A percentile compares a stretch with the other conserved stretches of the same genome.
phyloP scores from a whole-genome alignment of 306 rosid species.

The Herpetospermum pedunculosum region DNA sequence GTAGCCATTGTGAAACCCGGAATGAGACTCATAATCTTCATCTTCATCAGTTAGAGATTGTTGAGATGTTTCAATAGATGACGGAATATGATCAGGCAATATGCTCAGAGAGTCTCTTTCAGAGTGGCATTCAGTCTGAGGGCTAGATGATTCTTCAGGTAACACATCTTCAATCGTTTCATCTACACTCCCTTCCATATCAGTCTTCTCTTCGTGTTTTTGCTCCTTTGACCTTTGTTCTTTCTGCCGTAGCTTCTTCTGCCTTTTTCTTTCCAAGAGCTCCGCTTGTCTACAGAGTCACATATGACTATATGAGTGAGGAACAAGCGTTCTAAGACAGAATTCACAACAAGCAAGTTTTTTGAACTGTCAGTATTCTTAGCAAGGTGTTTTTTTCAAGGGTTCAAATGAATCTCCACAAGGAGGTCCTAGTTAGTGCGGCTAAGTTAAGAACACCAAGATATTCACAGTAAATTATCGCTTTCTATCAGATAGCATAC shows the following conservation, averaged over 20 bases:
- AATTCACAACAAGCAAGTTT: neutral
- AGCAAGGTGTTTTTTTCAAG: neutral
- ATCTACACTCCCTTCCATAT: constrained; percentile 20
- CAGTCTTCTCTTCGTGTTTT: constrained; percentile 28
- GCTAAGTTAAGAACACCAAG: neutral
- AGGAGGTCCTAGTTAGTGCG: neutral
- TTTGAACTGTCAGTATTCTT: neutral
- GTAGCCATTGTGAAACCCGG: constrained; percentile 18
- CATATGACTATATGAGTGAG: neutral
- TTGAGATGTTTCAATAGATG: constrained; percentile 20
- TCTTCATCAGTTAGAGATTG: constrained; percentile 28
- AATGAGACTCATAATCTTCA: constrained; percentile 19
- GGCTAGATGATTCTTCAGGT: constrained; percentile 29
- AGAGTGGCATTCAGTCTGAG: constrained; percentile 20
- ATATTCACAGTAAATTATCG: neutral
- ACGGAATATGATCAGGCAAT: constrained; percentile 20
- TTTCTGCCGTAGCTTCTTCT: constrained; percentile 71
- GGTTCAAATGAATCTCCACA: neutral
- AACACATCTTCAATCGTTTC: constrained; percentile 21
- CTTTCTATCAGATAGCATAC: neutral
- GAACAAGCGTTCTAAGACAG: neutral
- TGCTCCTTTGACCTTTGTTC: constrained; percentile 55
- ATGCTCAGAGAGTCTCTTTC: constrained; percentile 21
- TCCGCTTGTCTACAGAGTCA: constrained; percentile 50
- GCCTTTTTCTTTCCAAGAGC: constrained; percentile 59